These are phyloP conservation scores for Macrophomina phaseolina DNA, from an alignment of 2,329 filamentous ascomycete genomes.

Conservation along the genomic window DNA sequence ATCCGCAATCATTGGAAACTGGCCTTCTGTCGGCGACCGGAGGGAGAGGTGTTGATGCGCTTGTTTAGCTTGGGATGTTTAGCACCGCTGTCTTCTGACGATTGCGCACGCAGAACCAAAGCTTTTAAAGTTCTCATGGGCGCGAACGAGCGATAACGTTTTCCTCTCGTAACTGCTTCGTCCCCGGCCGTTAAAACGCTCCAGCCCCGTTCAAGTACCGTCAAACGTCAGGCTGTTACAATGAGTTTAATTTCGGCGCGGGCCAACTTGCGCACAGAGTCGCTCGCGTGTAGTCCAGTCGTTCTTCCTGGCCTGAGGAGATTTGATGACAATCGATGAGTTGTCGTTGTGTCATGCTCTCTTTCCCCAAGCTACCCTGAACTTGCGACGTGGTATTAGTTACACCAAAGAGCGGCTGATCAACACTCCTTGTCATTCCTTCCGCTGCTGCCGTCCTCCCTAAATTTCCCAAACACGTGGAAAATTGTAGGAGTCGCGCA, in stretches of 20 bases:
- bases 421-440: background rate
- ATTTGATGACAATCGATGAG: background rate
- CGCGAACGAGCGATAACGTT: background rate
- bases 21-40: background rate
- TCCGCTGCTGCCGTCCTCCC: background rate
- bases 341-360: background rate
- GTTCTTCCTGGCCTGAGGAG: background rate
- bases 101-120: no score
- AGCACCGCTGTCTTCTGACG: no score
- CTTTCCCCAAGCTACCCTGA: background rate
- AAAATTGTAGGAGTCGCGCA: slow-evolving; percentile 15
- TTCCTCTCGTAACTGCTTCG: background rate
- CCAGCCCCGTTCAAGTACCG: no score
- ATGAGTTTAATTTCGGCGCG: background rate
- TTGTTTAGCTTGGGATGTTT: background rate
- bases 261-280: background rate
- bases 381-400: background rate
- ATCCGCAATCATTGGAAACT: slow-evolving; percentile 1
- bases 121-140: background rate
- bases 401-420: slow-evolving; percentile 2
- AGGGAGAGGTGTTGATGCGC: background rate
- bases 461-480: slow-evolving; percentile 13
- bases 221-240: no score
- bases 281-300: no score
- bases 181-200: no score